Evolutionary conservation across 2,329 filamentous ascomycete genomes (phyloP).

Genomic region (Xylaria sp.): DNA sequence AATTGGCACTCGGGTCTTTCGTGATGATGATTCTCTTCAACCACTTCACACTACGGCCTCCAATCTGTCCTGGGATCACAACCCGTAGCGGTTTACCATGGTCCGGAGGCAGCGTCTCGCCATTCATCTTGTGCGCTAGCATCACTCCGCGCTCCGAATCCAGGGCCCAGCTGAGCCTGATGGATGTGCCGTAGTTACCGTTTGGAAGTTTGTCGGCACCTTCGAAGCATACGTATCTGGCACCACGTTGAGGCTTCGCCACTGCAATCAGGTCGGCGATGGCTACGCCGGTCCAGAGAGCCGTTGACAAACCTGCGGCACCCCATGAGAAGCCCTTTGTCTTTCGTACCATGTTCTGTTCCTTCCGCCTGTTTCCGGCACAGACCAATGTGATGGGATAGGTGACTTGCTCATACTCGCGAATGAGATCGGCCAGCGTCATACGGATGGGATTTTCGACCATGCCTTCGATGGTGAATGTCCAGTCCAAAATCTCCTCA

Average conservation of each 20-base stretch:
- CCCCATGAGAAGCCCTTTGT: slow-evolving; percentile 96
- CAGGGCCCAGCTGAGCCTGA: slow-evolving; percentile 84
- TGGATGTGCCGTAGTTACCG: slow-evolving; percentile 79
- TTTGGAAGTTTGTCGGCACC: slow-evolving; percentile 85
- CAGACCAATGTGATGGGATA: slow-evolving; percentile 86
- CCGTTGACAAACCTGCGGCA: slow-evolving; percentile 77
- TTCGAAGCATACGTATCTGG: slow-evolving; percentile 84
- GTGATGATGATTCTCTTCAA: slow-evolving; percentile 76
- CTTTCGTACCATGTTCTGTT: slow-evolving; percentile 86
- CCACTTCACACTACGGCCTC: slow-evolving; percentile 91
- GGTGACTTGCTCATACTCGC: slow-evolving; percentile 73
- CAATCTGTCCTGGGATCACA: slow-evolving; percentile 86
- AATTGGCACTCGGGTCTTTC: slow-evolving; percentile 75
- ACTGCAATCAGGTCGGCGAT: slow-evolving; percentile 65
- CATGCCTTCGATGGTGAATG: slow-evolving; percentile 76
- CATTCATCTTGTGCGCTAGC: slow-evolving; percentile 88
- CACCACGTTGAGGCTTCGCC: slow-evolving; percentile 63
- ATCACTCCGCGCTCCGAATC: slow-evolving; percentile 79
- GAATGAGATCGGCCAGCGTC: slow-evolving; percentile 65
- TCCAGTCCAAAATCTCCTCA: slow-evolving; percentile 69
- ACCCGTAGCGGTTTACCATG: slow-evolving; percentile 80
- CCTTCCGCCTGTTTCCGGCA: slow-evolving; percentile 85
- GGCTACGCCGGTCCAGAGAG: slow-evolving; percentile 77
- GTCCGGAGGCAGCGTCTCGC: slow-evolving; percentile 71
- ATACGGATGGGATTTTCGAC: slow-evolving; percentile 72